Evolutionary conservation across 2,329 filamentous ascomycete species (phyloP), one percentile per base, ranked within the genome.

Genomic region (Paraconiothyrium sp.): DNA sequence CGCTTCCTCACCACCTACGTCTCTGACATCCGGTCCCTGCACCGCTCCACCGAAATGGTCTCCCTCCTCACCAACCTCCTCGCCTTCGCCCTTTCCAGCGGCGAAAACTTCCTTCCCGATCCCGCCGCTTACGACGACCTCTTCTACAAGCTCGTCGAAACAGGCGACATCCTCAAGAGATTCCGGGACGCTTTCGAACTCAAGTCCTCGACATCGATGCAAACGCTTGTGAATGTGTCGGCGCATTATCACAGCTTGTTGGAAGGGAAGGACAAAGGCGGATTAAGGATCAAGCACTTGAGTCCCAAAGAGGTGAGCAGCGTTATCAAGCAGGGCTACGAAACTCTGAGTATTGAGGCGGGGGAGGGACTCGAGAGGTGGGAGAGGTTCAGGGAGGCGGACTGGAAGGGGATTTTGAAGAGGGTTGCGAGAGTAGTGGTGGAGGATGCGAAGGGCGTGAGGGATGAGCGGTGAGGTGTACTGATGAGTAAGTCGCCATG

Each of bases 71-170:
- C 95, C 55, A 93, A 95, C 72, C 83, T 97, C 6, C 84, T 97
- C 43, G 92, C 92, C 1, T 86, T 97, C 43, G 92, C 92, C 2
- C 84, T 99, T 8, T 95, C 92, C 1, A 88, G 89, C 2, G 95
- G 95, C 7, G 95, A 98, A 76, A 89, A 91, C 2, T 98, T 99
- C 79, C 85, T 99, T 8, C 95, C 94, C 0, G 92, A 92, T 34
- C 90, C 93, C 0, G 87, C 91, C 20, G 90, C 92, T 1, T 98
- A 98, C 78, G 95, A 99, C 72, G 95, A 99, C 73, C 84, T 99
- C 0, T 98, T 99, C 81, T 99, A 99, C 86, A 99, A 99, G 80
- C 87, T 98, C 1, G 93, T 98, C 30, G 95, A 99, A 79, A 92
- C 90, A 1, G 93, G 94, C 11, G 92, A 97, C 52, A 86, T 92